A percentile compares a stretch with the other conserved stretches of the same genome.
Conservation (phyloP, 495 filamentous ascomycete genomes). For the Neurospora sp. region DNA sequence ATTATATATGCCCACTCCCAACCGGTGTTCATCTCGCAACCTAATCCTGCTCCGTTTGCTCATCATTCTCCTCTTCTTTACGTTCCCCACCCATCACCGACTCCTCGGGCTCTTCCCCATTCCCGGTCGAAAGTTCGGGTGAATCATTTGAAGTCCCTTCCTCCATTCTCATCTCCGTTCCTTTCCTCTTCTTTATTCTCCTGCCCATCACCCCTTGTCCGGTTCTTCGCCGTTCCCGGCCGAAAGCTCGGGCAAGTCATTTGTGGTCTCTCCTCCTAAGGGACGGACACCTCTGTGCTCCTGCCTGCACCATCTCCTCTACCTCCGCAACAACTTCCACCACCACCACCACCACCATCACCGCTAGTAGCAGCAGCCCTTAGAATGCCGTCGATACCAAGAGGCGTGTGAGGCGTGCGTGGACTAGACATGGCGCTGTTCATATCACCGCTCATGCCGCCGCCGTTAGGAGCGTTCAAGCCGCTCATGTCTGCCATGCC, state of each 20-base stretch:
- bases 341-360: neutral
- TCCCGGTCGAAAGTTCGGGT: neutral
- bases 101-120: neutral
- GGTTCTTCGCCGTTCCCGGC: neutral
- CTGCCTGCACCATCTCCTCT: neutral
- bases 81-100: neutral
- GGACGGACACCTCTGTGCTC: neutral
- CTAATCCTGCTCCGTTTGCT: neutral
- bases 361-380: neutral
- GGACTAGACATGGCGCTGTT: neutral
- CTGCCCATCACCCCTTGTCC: neutral
- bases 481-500: neutral
- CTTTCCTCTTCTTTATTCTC: neutral
- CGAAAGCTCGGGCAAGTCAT: neutral
- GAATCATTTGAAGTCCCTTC: neutral
- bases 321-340: neutral
- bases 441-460: neutral
- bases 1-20: neutral
- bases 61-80: neutral
- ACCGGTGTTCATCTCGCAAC: neutral
- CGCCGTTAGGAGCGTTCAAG: neutral
- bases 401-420: neutral
- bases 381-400: neutral
- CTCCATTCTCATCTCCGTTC: no score
- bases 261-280: neutral